Evolutionary conservation across 2,329 filamentous ascomycete species (phyloP), one percentile per base, ranked within the genome.

Genomic region (Fusarium duplospermum): DNA sequence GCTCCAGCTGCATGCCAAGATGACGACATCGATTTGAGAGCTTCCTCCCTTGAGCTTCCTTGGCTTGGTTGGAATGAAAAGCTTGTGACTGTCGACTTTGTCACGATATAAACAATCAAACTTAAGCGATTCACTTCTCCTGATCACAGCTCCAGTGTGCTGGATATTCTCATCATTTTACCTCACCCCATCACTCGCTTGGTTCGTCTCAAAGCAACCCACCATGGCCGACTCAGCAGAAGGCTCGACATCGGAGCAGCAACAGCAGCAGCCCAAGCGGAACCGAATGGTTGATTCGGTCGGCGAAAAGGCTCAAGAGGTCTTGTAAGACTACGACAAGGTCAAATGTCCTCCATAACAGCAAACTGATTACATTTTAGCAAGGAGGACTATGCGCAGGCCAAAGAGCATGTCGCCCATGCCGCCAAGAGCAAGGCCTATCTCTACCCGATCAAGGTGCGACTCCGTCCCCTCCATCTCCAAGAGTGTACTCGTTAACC

Each of bases 341-440:
- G 45, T 9, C 10, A 27, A 16, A 24, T 29, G 3, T 36, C 6
- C 10, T 24, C 33, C 5, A 16, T 40, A 31, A 31, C n/a, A 22
- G 70, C 75, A 70, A 57, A 11, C 69, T 69, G 47, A 71, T 54
- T 56, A 16, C 6, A 13, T 33, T 6, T 22, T 72, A 91, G 89
- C 50, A 86, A 90, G 72, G 91, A 95, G 74, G 95, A 98, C 80
- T 91, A 92, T 66, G 87, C 89, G 70, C 90, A 91, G 72, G 89
- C 93, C 64, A 90, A 86, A 75, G 83, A 83, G 18, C 86, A 95
- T 40, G 87, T 94, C 47, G 84, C 87, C 45, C 90, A 94, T 78
- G 93, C 94, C 35, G 89, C 91, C 61, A 90, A 87, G 77, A 97
- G 94, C 73, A 90, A 91, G 59, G 90, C 95, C 27, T 98, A 96